Conservation (phyloP, 306 rosid genomes). For the Vigna reflexopilosa region DNA sequence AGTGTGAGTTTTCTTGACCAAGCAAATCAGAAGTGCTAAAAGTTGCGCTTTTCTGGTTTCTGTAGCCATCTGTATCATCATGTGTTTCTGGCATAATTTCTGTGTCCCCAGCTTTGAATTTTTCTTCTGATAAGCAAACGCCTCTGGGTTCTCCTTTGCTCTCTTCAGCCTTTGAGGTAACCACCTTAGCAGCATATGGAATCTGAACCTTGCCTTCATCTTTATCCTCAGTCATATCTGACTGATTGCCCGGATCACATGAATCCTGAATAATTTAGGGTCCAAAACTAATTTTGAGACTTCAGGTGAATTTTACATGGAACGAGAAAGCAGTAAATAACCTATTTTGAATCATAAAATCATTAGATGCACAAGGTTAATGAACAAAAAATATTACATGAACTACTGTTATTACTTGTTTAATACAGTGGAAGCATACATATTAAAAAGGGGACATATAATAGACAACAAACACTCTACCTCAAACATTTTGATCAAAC, state of each 20-base stretch:
- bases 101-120: conserved; percentile 45
- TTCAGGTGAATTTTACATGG: conserved; percentile 21
- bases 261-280: conserved; percentile 67
- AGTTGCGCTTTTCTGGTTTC: conserved; percentile 43
- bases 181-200: conserved; percentile 44
- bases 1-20: conserved; percentile 61
- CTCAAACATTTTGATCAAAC: conserved; percentile 35
- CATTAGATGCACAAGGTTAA: conserved; percentile 14
- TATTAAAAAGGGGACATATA: conserved; percentile 5
- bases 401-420: conserved; percentile 21
- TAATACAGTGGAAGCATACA: conserved; percentile 29
- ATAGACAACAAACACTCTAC: conserved; percentile 5
- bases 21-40: conserved; percentile 47
- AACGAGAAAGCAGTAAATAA: conserved; percentile 12
- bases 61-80: conserved; percentile 47
- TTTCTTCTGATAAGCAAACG: conserved; percentile 47
- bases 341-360: conserved; percentile 38
- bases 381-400: not conserved
- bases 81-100: conserved; percentile 50
- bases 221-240: conserved; percentile 84
- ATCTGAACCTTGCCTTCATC: conserved; percentile 70
- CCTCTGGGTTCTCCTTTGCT: conserved; percentile 46
- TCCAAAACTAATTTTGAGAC: conserved; percentile 42
- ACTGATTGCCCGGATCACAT: conserved; percentile 82
- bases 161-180: conserved; percentile 51